Evolutionary conservation across 75 land plant species (phyloP).

Genomic region (Cunninghamia lanceolata): DNA sequence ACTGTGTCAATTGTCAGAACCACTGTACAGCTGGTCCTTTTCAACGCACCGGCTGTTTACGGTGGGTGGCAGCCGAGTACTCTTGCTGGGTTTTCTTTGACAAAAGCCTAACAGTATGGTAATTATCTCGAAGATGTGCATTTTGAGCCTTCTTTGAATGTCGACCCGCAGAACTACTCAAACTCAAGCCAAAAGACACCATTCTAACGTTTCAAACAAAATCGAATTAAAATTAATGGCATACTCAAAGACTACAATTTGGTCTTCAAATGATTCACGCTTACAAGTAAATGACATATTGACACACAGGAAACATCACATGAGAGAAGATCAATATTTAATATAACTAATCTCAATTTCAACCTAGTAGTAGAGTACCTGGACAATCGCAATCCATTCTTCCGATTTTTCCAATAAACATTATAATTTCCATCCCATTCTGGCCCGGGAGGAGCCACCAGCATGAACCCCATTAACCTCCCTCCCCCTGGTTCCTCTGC

Average conservation of each 20-base stretch:
- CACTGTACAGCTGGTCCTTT: no score
- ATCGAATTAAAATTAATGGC: not conserved
- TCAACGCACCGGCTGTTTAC: no score
- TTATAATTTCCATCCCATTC: conserved; percentile 74
- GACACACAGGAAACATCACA: no score
- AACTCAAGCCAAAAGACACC: not conserved
- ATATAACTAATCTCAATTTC: not conserved
- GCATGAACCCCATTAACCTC: not conserved
- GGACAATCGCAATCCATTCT: conserved; percentile 54
- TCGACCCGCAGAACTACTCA: conserved; percentile 45
- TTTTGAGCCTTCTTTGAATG: conserved; percentile 59
- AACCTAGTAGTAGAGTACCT: conserved; percentile 31
- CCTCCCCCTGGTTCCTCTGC: no score
- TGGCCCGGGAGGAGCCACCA: conserved; percentile 31
- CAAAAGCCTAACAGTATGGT: conserved; percentile 46
- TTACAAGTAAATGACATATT: not conserved
- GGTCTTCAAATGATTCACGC: not conserved
- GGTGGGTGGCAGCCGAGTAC: no score
- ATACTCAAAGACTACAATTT: not conserved
- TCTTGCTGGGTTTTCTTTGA: conserved; percentile 54
- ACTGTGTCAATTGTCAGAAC: no score
- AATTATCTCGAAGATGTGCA: conserved; percentile 61
- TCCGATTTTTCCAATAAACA: conserved; percentile 57
- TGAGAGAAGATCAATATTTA: no score
- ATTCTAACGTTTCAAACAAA: not conserved